Evolutionary conservation across 495 filamentous ascomycete genomes (phyloP).

Genomic region (Sporormia fimetaria): DNA sequence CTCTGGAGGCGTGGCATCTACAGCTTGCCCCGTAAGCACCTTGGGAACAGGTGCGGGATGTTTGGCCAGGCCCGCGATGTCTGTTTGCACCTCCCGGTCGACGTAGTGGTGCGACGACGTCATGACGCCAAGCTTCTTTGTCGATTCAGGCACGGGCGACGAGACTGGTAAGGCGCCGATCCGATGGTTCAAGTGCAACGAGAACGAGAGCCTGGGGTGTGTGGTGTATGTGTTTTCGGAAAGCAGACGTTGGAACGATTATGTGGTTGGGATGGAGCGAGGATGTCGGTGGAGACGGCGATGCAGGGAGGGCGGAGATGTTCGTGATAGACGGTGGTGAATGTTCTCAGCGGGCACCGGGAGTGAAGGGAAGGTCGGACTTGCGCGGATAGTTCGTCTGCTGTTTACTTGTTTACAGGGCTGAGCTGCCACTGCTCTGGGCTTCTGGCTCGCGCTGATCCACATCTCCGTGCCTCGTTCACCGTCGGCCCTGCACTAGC

Average conservation of each 20-base stretch:
- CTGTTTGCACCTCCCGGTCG: conserved; percentile 8
- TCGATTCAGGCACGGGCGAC: background rate
- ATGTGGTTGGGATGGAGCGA: background rate
- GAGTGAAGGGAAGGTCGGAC: background rate
- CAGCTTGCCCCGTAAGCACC: conserved; percentile 1
- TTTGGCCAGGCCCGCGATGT: conserved; percentile 9
- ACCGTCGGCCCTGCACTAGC: too few species aligned
- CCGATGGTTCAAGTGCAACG: background rate
- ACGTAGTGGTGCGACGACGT: conserved; percentile 9
- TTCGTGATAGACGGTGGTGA: background rate
- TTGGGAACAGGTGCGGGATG: conserved; percentile 7
- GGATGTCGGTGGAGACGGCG: background rate
- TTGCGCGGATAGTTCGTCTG: too few species aligned
- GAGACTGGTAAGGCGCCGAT: background rate
- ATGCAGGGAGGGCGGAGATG: background rate
- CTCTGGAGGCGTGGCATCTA: conserved; percentile 6
- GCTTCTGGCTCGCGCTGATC: too few species aligned
- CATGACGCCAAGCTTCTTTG: too few species aligned
- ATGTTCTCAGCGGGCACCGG: background rate
- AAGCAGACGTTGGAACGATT: background rate
- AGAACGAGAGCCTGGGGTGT: too few species aligned
- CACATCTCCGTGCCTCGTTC: too few species aligned
- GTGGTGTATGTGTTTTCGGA: too few species aligned
- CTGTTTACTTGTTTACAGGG: too few species aligned
- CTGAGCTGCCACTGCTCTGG: too few species aligned